These are phyloP conservation scores for Ogataea zsoltii DNA, from an alignment of 805 yeast species.

Conservation along the genomic window DNA sequence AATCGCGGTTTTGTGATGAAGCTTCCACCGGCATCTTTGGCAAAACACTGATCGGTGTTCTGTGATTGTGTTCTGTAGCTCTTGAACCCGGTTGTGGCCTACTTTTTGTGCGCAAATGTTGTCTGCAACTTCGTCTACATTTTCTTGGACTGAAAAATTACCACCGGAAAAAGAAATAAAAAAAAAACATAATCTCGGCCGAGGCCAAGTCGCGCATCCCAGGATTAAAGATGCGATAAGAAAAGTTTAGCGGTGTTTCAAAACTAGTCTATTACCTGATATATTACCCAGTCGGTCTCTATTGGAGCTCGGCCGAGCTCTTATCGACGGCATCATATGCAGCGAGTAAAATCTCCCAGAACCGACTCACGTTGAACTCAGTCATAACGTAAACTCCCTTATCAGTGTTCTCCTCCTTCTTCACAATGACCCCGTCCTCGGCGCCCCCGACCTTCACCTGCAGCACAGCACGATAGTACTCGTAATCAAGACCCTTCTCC, in stretches of 20 bases:
- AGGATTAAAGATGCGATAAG: not conserved
- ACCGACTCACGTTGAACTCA: conserved; percentile 40
- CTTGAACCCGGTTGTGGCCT: too few species aligned
- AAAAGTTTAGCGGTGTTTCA: too few species aligned
- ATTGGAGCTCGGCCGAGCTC: conserved; percentile 1
- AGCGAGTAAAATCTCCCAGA: conserved; percentile 47
- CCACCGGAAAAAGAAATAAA: not conserved
- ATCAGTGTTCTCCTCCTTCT: conserved; percentile 12
- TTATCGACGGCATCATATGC: conserved; percentile 41
- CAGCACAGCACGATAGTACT: conserved; percentile 21
- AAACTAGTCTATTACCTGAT: too few species aligned
- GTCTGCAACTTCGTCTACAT: not conserved
- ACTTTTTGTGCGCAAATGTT: too few species aligned
- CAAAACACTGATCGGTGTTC: too few species aligned
- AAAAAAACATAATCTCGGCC: conserved; percentile 4
- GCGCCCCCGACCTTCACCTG: conserved; percentile 27
- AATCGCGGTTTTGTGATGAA: not conserved
- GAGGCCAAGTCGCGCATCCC: conserved; percentile 1
- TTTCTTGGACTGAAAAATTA: not conserved
- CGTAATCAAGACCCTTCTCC: conserved; percentile 21
- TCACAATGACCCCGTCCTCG: conserved; percentile 30
- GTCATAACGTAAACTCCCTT: conserved; percentile 42
- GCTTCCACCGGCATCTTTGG: not conserved
- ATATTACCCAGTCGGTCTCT: not conserved
- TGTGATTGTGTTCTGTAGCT: too few species aligned